Evolutionary conservation across 1,284 basidiomycete species (phyloP).

Genomic region (Ceratobasidium sp.): DNA sequence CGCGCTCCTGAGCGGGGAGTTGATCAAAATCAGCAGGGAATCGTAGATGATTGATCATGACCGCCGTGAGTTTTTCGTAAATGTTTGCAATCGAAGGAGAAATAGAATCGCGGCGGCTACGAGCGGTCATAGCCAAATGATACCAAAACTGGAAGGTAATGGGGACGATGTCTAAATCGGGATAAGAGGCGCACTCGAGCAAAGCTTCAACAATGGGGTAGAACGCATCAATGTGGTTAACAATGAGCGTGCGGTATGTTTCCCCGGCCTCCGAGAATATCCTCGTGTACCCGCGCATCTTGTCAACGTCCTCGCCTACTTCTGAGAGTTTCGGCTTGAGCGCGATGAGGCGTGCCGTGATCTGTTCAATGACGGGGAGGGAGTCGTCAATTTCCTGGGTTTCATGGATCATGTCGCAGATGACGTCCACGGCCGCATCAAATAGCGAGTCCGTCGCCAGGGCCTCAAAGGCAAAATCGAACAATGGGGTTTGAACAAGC

Average conservation of each 20-base stretch:
- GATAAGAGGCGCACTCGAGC: constrained; percentile 90
- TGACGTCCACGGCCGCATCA: constrained; percentile 88
- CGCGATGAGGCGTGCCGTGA: constrained; percentile 82
- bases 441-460: constrained; percentile 86
- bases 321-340: constrained; percentile 69
- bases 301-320: constrained; percentile 79
- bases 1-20: constrained; percentile 83
- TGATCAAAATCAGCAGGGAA: constrained; percentile 78
- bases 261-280: constrained; percentile 97
- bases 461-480: constrained; percentile 83
- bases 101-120: constrained; percentile 73
- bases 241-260: constrained; percentile 88
- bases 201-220: constrained; percentile 95
- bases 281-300: constrained; percentile 87
- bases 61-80: constrained; percentile 82
- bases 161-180: constrained; percentile 94
- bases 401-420: constrained; percentile 96
- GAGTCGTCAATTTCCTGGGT: constrained; percentile 98
- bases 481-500: constrained; percentile 82
- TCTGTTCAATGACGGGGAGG: constrained; percentile 83
- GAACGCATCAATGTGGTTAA: constrained; percentile 88
- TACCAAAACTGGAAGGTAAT: constrained; percentile 99
- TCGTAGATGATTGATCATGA: constrained; percentile 91
- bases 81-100: constrained; percentile 77
- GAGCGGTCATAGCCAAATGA: constrained; percentile 66